phyloP scores from a whole-genome alignment of 2,329 filamentous ascomycete genomes.

The Penicillium sp. region DNA sequence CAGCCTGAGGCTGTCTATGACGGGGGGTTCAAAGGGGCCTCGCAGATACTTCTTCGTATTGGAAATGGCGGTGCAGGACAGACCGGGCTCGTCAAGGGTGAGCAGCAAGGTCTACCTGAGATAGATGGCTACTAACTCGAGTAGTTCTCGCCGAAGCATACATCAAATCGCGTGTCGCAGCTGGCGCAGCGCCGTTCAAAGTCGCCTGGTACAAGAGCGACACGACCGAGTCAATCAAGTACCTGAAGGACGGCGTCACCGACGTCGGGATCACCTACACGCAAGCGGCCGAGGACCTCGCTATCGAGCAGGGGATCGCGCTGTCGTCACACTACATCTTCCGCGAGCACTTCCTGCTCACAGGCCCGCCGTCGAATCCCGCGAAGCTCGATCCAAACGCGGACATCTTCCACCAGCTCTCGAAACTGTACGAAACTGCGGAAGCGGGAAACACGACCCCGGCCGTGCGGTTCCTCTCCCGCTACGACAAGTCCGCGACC shows the following conservation, averaged over 20 bases:
- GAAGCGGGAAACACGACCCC: constrained; percentile 37
- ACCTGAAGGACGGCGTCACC: constrained; percentile 44
- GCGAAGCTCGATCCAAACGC: constrained; percentile 34
- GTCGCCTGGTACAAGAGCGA: constrained; percentile 55
- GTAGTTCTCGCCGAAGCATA: constrained; percentile 44
- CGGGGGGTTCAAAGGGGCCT: constrained; percentile 14
- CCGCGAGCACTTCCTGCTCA: constrained; percentile 54
- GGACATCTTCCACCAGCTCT: constrained; percentile 42
- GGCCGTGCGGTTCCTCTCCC: constrained; percentile 49
- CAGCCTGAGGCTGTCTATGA: constrained; percentile 12
- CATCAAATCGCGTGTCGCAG: constrained; percentile 38
- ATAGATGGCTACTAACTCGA: background rate
- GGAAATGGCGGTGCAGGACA: constrained; percentile 42
- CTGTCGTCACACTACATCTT: constrained; percentile 43
- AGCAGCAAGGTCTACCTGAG: background rate
- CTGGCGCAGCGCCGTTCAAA: constrained; percentile 41
- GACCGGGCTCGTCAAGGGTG: constrained; percentile 35
- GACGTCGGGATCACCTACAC: constrained; percentile 56
- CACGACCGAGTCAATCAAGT: constrained; percentile 52
- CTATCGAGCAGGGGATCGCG: constrained; percentile 47
- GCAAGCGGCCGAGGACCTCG: constrained; percentile 49
- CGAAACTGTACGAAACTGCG: constrained; percentile 40
- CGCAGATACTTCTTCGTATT: constrained; percentile 31
- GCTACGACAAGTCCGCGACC: constrained; percentile 56
- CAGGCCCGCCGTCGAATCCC: constrained; percentile 44